Percentiles rank a stretch among this genome's conserved stretches.
Evolutionary conservation across 345 rosid species (phyloP).

Genomic region (Eucalyptus lansdowneana): DNA sequence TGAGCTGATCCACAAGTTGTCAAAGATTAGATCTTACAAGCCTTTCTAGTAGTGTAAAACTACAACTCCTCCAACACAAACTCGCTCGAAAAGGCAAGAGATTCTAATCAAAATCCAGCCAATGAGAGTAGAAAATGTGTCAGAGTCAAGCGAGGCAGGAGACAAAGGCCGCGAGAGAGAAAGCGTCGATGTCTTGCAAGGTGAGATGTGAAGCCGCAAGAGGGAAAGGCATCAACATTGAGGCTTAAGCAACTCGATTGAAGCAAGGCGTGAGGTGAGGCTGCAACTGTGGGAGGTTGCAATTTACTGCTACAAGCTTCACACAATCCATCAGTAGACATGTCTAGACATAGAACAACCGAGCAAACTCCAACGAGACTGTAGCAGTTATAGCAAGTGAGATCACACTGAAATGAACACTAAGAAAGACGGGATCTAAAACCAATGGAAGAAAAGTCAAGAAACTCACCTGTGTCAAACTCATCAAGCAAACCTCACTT

Average conservation of each 20-base stretch:
- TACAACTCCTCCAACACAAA: too few relatives aligned
- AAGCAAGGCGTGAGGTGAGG: fast-evolving
- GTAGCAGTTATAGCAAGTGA: too few relatives aligned
- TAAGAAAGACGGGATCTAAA: background rate
- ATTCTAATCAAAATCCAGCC: too few relatives aligned
- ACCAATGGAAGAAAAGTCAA: background rate
- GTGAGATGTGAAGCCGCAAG: too few relatives aligned
- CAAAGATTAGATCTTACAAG: too few relatives aligned
- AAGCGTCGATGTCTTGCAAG: too few relatives aligned
- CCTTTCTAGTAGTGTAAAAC: fast-evolving
- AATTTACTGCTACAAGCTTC: fast-evolving
- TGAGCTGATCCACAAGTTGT: too few relatives aligned
- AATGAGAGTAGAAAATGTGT: fast-evolving
- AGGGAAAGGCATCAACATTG: fast-evolving
- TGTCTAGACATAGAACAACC: background rate
- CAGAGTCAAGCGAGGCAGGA: fast-evolving
- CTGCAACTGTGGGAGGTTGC: fast-evolving
- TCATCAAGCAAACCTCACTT: background rate
- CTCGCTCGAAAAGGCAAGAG: too few relatives aligned
- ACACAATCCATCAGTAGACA: background rate
- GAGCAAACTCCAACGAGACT: background rate
- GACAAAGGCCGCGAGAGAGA: too few relatives aligned
- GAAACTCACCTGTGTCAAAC: conserved; percentile 10
- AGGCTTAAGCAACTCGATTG: too few relatives aligned
- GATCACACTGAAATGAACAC: background rate